Evolutionary conservation across 345 rosid species (phyloP).

Genomic region (Camelina laxa): DNA sequence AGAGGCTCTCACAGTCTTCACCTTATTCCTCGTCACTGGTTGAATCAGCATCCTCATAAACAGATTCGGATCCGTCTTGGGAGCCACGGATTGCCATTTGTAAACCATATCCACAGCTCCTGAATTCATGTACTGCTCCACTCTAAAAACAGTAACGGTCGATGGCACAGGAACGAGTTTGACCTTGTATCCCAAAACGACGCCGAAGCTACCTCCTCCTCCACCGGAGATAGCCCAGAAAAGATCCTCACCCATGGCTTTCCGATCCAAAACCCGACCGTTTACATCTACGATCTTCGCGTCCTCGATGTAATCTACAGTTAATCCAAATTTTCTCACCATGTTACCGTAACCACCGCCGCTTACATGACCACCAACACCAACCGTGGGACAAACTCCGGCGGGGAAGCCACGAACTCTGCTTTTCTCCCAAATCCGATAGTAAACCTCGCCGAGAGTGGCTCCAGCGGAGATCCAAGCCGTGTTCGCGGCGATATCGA

Average conservation of each 20-base stretch:
- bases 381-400: slow-evolving; percentile 70
- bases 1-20: slow-evolving; percentile 50
- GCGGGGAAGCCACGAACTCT: slow-evolving; percentile 58
- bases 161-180: slow-evolving; percentile 60
- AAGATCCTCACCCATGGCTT: slow-evolving; percentile 64
- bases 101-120: slow-evolving; percentile 52
- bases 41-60: slow-evolving; percentile 76
- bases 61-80: slow-evolving; percentile 50
- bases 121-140: slow-evolving; percentile 40
- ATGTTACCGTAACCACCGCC: slow-evolving; percentile 70
- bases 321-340: slow-evolving; percentile 58
- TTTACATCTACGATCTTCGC: slow-evolving; percentile 65
- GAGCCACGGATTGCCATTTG: slow-evolving; percentile 63
- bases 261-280: slow-evolving; percentile 52
- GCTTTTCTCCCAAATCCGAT: slow-evolving; percentile 53
- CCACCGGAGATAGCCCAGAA: slow-evolving; percentile 74
- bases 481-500: slow-evolving; percentile 36
- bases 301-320: slow-evolving; percentile 56
- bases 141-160: slow-evolving; percentile 58
- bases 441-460: slow-evolving; percentile 60
- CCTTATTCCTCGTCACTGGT: slow-evolving; percentile 50
- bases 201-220: slow-evolving; percentile 66
- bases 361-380: slow-evolving; percentile 70
- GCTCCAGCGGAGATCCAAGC: slow-evolving; percentile 71
- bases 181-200: slow-evolving; percentile 54